Evolutionary conservation across 352 stramenopile genomes (phyloP), one percentile per base, ranked within the genome.

Genomic region (Globisporangium carolinianum): DNA sequence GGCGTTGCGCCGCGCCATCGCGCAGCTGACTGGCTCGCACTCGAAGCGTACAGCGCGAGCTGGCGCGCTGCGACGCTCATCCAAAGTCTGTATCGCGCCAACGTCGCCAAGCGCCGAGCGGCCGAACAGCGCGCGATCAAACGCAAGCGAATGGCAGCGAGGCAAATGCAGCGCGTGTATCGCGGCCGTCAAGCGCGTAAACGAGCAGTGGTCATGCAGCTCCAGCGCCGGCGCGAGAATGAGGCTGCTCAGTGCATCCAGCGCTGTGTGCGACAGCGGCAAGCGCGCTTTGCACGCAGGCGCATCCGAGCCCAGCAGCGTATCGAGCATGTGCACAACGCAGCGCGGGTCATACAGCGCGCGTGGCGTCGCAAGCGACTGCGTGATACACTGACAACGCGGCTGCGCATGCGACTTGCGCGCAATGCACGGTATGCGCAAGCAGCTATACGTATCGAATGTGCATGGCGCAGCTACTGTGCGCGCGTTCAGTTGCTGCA

Each of bases 31-130:
- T 86, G 89, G 57, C 57, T 92, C 9, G 69, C 87, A 36, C 83
- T 98, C 17, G 85, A 96, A 49, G 72, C 93, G 9, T 96, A 97
- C 53, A 80, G 84, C 9, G 75, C 80, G 55, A 81, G 73, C 55
- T 91, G 78, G 71, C 70, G 66, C n/a, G 74, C 81, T 5, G 83
- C 81, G 6, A 75, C 80, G 11, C 65, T 67, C 35, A 86, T 92
- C 43, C 83, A 94, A 60, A 77, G 75, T 37, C 52, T 90, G 48
- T 93, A 80, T 55, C 78, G 81, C 32, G 75, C 74, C 15, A 71
- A 69, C 0, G 71, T 83, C 1, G 81, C 83, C 7, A 56, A 79
- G 15, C 67, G 69, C 11, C 51, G 71, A 2, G 71, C 77, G 2
- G 63, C 37, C 1, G 60, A 71, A 36, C 75, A 77, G 46, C 75